Evolutionary conservation across 1,284 basidiomycete genomes (phyloP), one percentile per base, ranked within the genome.

Genomic region (Ustilago cynodontis): DNA sequence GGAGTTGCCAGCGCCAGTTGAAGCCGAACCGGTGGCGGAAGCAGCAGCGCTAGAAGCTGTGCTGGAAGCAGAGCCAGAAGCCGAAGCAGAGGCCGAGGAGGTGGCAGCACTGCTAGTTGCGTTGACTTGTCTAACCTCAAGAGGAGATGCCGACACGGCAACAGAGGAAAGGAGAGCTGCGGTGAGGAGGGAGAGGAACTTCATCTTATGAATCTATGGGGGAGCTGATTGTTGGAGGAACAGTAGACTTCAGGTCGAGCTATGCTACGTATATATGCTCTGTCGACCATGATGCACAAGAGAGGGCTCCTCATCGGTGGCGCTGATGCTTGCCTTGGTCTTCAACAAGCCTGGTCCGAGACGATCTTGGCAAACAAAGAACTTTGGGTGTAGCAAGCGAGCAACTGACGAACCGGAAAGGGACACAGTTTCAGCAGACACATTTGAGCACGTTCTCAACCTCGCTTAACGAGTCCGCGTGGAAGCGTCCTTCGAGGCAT

Each of bases 101-200:
- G 51, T 54, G 5, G 26, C 50, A 10, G 31, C 47, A 26, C 43
- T 60, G 52, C 65, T 61, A 51, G 55, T 47, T n/a, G 75, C 29
- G 20, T 39, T 65, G 49, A 52, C 65, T 47, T 66, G 53, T 26
- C 77, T 66, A 18, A 52, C 61, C 3, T 66, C 59, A 29, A 69
- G 62, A 29, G 65, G 75, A 35, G 55, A 63, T n/a, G 59, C 50
- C 13, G 60, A 24, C 13, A 53, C 63, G 20, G 49, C 29, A 37
- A 28, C 41, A n/a, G 57, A 67, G 22, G 62, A 55, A 16, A 58
- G 20, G 29, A 68, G 55, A 10, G 35, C 49, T 16, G 69, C 54
- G 5, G 56, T 57, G 14, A 70, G 41, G 28, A 71, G 55, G n/a
- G 60, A 9, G 59, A 68, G 53, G 41, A 68, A 53, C 59, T 65